Evolutionary conservation across 2,329 filamentous ascomycete species (phyloP).

Genomic region (Cadophora gregata): DNA sequence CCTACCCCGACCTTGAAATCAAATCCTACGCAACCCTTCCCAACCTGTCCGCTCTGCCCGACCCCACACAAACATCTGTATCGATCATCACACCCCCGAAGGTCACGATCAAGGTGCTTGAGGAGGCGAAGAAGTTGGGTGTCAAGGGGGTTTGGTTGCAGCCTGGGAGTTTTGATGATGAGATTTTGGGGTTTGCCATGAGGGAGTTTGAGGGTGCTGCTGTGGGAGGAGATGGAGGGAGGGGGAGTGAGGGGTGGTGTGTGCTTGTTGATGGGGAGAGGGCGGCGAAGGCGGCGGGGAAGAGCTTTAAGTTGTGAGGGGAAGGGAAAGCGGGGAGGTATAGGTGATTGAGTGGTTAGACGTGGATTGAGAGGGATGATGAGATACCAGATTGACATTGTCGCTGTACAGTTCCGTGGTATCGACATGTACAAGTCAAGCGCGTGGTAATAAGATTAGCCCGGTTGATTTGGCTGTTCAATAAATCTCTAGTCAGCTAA

Average conservation of each 20-base stretch:
- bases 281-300: constrained; percentile 62
- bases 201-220: constrained; percentile 69
- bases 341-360: not conserved
- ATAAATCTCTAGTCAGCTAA: too few species aligned
- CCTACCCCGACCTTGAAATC: constrained; percentile 42
- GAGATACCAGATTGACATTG: not conserved
- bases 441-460: too few species aligned
- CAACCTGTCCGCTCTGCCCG: constrained; percentile 66
- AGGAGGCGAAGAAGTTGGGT: constrained; percentile 71
- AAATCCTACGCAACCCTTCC: constrained; percentile 56
- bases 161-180: constrained; percentile 84
- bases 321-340: not conserved
- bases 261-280: constrained; percentile 83
- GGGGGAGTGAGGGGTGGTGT: constrained; percentile 81
- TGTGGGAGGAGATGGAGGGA: constrained; percentile 70
- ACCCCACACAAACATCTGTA: constrained; percentile 74
- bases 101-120: constrained; percentile 75
- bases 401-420: not conserved
- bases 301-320: constrained; percentile 36
- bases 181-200: constrained; percentile 72
- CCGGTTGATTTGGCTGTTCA: too few species aligned
- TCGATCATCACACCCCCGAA: constrained; percentile 87
- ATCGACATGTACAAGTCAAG: too few species aligned
- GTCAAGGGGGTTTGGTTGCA: constrained; percentile 85
- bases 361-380: not conserved